These are phyloP conservation scores for Paramecium octaurelia DNA, from an alignment of 73 alveolate genomes.

Conservation along the genomic window DNA sequence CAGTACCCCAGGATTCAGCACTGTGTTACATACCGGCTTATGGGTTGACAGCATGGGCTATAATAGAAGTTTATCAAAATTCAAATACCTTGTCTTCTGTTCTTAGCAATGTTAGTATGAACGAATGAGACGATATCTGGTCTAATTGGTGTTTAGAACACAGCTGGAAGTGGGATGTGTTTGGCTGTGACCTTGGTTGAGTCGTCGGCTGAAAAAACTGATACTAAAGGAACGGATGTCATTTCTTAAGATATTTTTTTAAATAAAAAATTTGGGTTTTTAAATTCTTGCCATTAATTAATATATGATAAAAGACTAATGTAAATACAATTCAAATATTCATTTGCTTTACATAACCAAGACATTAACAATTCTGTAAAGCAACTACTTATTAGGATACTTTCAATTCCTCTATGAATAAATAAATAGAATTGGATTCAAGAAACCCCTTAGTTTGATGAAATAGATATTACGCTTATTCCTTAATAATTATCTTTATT, in stretches of 20 bases:
- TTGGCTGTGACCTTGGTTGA: constrained; percentile 74
- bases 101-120: constrained; percentile 92
- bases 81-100: constrained; percentile 98
- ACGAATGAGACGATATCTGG: constrained; percentile 96
- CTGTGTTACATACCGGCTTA: constrained; percentile 94
- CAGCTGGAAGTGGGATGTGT: constrained; percentile 92
- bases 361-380: neutral
- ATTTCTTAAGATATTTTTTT: constrained; percentile 57
- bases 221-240: constrained; percentile 88
- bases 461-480: too few species aligned
- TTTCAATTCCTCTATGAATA: neutral
- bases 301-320: neutral
- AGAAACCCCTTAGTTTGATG: too few species aligned
- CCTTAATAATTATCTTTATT: too few species aligned
- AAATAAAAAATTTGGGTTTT: constrained; percentile 2
- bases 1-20: constrained; percentile 99
- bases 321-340: neutral
- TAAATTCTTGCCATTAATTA: constrained; percentile 25
- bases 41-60: constrained; percentile 61
- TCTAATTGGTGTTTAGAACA: constrained; percentile 97
- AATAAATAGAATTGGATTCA: too few species aligned
- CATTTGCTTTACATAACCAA: neutral
- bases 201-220: constrained; percentile 74
- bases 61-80: constrained; percentile 64
- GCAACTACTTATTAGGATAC: neutral